A percentile compares a stretch with the other conserved stretches of the same genome.
Evolutionary conservation across 805 yeast species (phyloP).

Genomic region (Wickerhamomyces chambardii): DNA sequence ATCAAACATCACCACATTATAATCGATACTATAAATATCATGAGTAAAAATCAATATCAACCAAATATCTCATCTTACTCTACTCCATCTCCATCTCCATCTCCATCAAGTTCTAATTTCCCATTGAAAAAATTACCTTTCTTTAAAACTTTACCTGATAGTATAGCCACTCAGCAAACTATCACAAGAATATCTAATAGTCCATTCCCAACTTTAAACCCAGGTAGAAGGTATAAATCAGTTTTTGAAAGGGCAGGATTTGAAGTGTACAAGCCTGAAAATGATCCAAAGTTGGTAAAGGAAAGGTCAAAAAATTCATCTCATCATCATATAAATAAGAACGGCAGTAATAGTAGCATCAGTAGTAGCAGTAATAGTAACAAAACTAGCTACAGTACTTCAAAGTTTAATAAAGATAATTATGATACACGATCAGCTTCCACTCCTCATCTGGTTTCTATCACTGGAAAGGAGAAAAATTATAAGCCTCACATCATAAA

Average conservation of each 20-base stretch:
- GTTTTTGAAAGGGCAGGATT: slow-evolving; percentile 83
- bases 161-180: slow-evolving; percentile 14
- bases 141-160: slow-evolving; percentile 18
- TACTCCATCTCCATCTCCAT: too few relatives aligned
- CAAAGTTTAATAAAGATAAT: too few relatives aligned
- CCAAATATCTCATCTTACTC: too few relatives aligned
- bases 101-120: neutral
- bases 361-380: slow-evolving; percentile 7
- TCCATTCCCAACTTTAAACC: slow-evolving; percentile 64
- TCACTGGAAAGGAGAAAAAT: too few relatives aligned
- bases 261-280: slow-evolving; percentile 36
- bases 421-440: too few relatives aligned
- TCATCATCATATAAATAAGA: neutral
- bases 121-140: slow-evolving; percentile 11
- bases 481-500: too few relatives aligned
- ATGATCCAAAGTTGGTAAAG: neutral
- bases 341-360: neutral
- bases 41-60: too few relatives aligned
- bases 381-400: slow-evolving; percentile 1
- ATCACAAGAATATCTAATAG: slow-evolving; percentile 23
- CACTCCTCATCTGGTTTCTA: too few relatives aligned
- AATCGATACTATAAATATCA: too few relatives aligned
- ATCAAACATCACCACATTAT: too few relatives aligned
- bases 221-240: slow-evolving; percentile 51
- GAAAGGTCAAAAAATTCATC: neutral